A percentile compares a stretch with the other conserved stretches of the same genome.
These are phyloP conservation scores for Lycium barbarum DNA, from an alignment of 257 asterid genomes.

Conservation along the genomic window DNA sequence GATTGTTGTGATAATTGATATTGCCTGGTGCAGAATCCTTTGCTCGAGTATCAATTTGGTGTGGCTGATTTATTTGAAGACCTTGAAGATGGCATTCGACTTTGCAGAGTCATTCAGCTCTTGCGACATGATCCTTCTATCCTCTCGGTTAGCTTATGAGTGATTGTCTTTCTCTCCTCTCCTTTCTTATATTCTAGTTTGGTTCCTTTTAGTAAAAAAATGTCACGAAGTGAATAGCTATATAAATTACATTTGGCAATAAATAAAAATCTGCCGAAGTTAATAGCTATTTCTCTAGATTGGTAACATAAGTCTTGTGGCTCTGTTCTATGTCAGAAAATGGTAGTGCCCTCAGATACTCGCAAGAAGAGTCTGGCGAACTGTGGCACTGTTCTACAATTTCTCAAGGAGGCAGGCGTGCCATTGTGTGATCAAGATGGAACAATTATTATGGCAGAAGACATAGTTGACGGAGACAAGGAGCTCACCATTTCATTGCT, in stretches of 20 bases:
- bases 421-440: conserved; percentile 81
- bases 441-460: conserved; percentile 67
- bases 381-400: conserved; percentile 83
- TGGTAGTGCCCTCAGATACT: conserved; percentile 84
- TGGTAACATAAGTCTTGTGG: conserved; percentile 30
- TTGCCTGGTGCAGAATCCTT: conserved; percentile 64
- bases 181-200: background rate
- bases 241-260: background rate
- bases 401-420: conserved; percentile 70
- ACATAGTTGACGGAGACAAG: conserved; percentile 75
- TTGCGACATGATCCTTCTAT: conserved; percentile 77
- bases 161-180: background rate
- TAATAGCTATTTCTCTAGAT: background rate
- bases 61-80: conserved; percentile 75
- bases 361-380: conserved; percentile 72
- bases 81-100: conserved; percentile 81
- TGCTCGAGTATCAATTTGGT: conserved; percentile 73
- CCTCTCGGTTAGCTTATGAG: conserved; percentile 65
- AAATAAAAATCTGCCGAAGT: background rate
- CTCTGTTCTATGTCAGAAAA: conserved; percentile 61
- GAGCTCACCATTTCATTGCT: conserved; percentile 83
- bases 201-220: background rate
- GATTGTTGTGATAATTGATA: background rate
- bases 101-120: conserved; percentile 86
- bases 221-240: background rate